Percentiles rank a stretch among this genome's conserved stretches.
phyloP scores from a whole-genome alignment of 1,284 basidiomycete species.

The Trichosporon asahii region DNA sequence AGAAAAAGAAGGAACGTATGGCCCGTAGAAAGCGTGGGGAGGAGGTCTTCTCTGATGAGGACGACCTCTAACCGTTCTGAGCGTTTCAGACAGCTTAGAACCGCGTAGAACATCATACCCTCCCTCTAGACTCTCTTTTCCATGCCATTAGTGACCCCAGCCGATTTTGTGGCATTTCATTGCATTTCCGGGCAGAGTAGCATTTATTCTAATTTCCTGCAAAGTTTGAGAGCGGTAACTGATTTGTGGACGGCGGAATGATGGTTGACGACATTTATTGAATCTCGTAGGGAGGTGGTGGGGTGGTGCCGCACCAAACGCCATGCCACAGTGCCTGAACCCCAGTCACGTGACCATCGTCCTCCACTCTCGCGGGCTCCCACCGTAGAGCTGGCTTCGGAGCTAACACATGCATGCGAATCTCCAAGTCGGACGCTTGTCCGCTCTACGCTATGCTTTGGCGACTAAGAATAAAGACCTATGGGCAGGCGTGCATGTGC shows the following conservation, averaged over 20 bases:
- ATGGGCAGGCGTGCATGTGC: no score
- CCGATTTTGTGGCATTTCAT: background rate
- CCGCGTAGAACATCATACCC: background rate
- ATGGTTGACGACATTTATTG: background rate
- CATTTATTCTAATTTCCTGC: background rate
- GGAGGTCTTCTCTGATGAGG: conserved; percentile 35
- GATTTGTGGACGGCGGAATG: background rate
- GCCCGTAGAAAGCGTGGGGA: conserved; percentile 61
- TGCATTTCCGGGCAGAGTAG: background rate
- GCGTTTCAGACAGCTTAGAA: background rate
- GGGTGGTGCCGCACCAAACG: background rate
- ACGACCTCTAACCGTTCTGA: conserved; percentile 10
- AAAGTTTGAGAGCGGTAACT: background rate
- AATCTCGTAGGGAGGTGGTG: background rate
- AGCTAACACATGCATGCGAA: no score
- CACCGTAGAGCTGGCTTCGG: no score
- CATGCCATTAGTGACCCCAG: background rate
- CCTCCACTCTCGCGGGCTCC: background rate
- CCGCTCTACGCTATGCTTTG: no score
- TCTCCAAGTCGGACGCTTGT: no score
- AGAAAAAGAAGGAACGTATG: conserved; percentile 93
- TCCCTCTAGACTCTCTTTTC: background rate
- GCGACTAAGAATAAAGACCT: no score
- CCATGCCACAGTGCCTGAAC: background rate
- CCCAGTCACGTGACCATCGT: background rate